These are phyloP conservation scores for Penicillium arizonense DNA, from an alignment of 495 filamentous ascomycete species.

Conservation along the genomic window DNA sequence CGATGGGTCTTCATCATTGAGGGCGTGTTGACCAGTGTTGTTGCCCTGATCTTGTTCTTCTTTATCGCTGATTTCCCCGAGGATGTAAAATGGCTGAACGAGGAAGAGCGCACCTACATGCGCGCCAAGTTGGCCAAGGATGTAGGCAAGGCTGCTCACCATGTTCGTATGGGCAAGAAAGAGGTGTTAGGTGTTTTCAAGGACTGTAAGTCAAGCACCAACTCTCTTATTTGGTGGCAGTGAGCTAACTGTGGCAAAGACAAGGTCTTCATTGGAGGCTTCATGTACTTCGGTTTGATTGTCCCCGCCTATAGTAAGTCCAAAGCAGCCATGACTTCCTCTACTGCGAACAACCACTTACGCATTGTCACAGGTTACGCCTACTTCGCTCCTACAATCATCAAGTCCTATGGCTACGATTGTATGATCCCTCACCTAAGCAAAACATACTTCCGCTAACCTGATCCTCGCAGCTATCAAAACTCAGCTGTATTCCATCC, in stretches of 20 bases:
- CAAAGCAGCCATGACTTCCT: constrained; percentile 19
- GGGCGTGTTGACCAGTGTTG: constrained; percentile 67
- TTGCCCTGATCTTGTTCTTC: constrained; percentile 77
- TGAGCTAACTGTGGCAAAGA: constrained; percentile 28
- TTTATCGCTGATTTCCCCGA: constrained; percentile 74
- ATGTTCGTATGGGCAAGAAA: constrained; percentile 57
- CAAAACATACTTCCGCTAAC: constrained; percentile 1
- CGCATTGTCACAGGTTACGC: constrained; percentile 48
- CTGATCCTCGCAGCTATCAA: constrained; percentile 47
- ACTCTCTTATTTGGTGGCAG: neutral
- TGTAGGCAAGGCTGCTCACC: constrained; percentile 70
- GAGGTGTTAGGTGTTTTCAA: constrained; percentile 74
- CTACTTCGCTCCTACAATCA: constrained; percentile 78
- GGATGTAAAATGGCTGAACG: constrained; percentile 57
- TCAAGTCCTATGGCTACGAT: constrained; percentile 62
- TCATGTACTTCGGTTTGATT: constrained; percentile 84
- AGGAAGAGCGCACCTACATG: constrained; percentile 75
- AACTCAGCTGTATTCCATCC: constrained; percentile 81
- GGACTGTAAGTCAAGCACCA: constrained; percentile 51
- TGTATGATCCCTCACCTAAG: constrained; percentile 12
- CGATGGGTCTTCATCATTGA: constrained; percentile 78
- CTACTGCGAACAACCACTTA: constrained; percentile 7
- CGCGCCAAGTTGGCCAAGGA: constrained; percentile 72
- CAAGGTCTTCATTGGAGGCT: constrained; percentile 71
- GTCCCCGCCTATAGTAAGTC: constrained; percentile 77